phyloP scores from a whole-genome alignment of 163 green algal species.

The Volvox carteri region DNA sequence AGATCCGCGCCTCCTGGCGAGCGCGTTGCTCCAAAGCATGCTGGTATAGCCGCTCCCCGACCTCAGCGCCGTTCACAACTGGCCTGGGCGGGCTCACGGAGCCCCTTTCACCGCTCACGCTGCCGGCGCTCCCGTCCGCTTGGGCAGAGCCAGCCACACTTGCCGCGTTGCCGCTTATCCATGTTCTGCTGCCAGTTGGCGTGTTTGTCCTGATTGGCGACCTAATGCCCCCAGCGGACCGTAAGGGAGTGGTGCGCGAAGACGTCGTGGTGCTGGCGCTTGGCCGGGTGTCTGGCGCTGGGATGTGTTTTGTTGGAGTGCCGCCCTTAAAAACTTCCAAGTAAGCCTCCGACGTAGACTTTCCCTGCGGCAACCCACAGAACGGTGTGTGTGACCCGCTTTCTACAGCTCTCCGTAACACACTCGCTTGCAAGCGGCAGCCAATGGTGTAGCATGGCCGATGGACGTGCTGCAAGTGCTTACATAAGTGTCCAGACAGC shows the following conservation, averaged over 20 bases:
- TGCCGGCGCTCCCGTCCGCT: background rate
- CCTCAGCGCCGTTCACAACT: background rate
- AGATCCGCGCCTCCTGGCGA: constrained; percentile 14
- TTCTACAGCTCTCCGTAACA: too few relatives aligned
- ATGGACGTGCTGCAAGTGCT: too few relatives aligned
- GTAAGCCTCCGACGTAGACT: constrained; percentile 28
- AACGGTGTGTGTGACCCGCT: background rate
- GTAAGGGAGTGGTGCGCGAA: background rate
- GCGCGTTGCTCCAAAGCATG: background rate
- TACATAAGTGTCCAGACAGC: too few relatives aligned
- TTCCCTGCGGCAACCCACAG: background rate
- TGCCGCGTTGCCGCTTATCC: background rate
- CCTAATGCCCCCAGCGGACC: background rate
- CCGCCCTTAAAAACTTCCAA: background rate
- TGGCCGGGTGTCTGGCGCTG: background rate
- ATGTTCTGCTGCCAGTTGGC: background rate
- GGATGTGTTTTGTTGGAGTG: constrained; percentile 32
- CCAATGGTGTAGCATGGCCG: too few relatives aligned
- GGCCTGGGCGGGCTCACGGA: background rate
- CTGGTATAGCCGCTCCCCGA: constrained; percentile 19
- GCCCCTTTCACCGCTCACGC: background rate
- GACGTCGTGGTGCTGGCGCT: background rate
- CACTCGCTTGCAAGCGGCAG: too few relatives aligned
- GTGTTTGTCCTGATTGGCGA: background rate
- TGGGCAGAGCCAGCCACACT: background rate